A percentile compares a stretch with the other conserved stretches of the same genome.
phyloP scores from a whole-genome alignment of 176 grass and related monocot species.

The Carex scoparia region DNA sequence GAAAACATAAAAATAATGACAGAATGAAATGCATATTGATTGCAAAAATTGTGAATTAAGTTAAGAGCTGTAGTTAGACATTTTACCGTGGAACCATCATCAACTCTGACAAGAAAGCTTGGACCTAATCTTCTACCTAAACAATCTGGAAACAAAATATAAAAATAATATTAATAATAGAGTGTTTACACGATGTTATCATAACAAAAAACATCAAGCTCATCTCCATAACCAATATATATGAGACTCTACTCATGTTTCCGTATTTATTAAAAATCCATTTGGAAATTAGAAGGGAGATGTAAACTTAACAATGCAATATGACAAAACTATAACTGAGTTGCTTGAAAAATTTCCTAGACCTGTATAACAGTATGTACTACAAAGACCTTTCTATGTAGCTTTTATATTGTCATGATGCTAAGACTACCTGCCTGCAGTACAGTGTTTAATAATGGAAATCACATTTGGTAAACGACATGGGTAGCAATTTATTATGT shows the following conservation, averaged over 20 bases:
- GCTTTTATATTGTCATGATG: not conserved
- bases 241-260: not conserved
- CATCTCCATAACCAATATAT: not conserved
- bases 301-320: not conserved
- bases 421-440: not conserved
- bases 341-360: not conserved
- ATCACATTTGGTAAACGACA: not conserved
- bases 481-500: not conserved
- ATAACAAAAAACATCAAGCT: not conserved
- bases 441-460: not conserved
- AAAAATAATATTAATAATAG: slow-evolving; percentile 15
- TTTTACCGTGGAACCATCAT: slow-evolving; percentile 71
- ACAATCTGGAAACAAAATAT: slow-evolving; percentile 67
- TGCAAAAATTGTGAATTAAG: not conserved
- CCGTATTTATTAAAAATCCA: not conserved
- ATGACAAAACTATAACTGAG: not conserved
- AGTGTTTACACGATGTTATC: not conserved
- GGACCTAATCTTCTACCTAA: slow-evolving; percentile 79
- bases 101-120: slow-evolving; percentile 70
- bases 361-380: not conserved
- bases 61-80: not conserved
- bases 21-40: not conserved
- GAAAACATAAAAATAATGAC: slow-evolving; percentile 21
- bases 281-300: not conserved
- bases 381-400: not conserved